phyloP scores from a whole-genome alignment of 768 basidiomycete genomes.

The Holtermannia corniformis region DNA sequence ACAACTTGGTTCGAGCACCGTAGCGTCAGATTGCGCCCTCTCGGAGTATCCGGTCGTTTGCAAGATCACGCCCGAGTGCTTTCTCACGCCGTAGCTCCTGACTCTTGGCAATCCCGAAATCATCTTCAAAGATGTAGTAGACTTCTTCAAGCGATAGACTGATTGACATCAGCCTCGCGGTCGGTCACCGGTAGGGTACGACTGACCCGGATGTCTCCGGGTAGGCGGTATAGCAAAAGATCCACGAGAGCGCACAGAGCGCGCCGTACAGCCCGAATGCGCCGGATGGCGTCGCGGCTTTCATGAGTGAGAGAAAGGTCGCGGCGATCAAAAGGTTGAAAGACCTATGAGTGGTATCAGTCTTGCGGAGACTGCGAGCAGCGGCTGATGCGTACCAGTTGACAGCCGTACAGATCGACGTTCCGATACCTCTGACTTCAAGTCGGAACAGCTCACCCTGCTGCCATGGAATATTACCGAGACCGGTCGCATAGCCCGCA shows the following conservation, averaged over 20 bases:
- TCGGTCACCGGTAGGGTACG: background rate
- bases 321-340: constrained; percentile 63
- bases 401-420: constrained; percentile 61
- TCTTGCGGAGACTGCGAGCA: background rate
- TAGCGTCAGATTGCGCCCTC: too few relatives aligned
- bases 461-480: constrained; percentile 78
- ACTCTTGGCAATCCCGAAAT: constrained; percentile 56
- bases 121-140: constrained; percentile 50
- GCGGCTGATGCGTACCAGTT: constrained; percentile 51
- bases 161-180: constrained; percentile 2
- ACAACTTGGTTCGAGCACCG: too few relatives aligned
- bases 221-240: constrained; percentile 63
- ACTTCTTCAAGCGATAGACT: constrained; percentile 31
- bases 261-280: constrained; percentile 71
- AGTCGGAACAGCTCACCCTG: constrained; percentile 74
- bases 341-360: constrained; percentile 32
- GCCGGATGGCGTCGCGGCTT: constrained; percentile 60
- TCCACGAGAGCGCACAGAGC: constrained; percentile 58
- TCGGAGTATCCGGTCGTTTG: too few relatives aligned
- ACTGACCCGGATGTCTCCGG: constrained; percentile 62
- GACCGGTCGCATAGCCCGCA: constrained; percentile 66
- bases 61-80: too few relatives aligned
- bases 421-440: constrained; percentile 70
- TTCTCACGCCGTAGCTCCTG: too few relatives aligned
- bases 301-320: constrained; percentile 73